phyloP scores from a whole-genome alignment of 768 basidiomycete species.

The Podaxis sp. region DNA sequence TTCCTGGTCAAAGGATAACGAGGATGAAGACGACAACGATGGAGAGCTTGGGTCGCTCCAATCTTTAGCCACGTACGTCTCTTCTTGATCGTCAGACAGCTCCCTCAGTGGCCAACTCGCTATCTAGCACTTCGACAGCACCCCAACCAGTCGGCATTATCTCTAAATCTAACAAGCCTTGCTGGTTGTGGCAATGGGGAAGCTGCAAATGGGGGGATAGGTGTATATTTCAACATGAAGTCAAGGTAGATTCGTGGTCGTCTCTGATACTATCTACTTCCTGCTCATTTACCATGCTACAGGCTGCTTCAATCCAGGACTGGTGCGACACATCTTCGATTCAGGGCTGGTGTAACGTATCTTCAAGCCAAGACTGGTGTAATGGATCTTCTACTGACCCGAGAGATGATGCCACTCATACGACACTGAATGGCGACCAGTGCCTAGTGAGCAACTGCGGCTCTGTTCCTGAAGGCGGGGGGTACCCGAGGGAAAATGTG shows the following conservation, averaged over 20 bases:
- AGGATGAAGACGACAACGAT: not conserved
- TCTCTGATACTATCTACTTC: not conserved
- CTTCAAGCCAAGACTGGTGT: not conserved
- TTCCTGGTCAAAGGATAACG: not conserved
- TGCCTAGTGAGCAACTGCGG: not conserved
- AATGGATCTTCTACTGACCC: not conserved
- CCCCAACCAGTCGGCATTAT: not conserved
- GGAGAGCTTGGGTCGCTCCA: not conserved
- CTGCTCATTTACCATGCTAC: not conserved
- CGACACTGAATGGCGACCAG: not conserved
- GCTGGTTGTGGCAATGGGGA: not conserved
- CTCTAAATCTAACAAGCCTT: not conserved
- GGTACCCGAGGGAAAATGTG: not conserved
- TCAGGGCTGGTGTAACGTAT: not conserved
- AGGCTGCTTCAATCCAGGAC: not conserved
- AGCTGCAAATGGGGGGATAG: conserved; percentile 10
- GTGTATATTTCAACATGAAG: conserved; percentile 8
- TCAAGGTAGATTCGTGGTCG: not conserved
- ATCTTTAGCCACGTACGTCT: not conserved
- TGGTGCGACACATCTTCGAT: not conserved
- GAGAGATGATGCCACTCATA: not conserved
- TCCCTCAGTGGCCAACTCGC: not conserved
- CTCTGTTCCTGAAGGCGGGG: not conserved
- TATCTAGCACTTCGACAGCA: not conserved
- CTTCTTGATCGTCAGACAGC: not conserved